Evolutionary conservation across 1,284 basidiomycete species (phyloP).

Genomic region (Bothia castanella): DNA sequence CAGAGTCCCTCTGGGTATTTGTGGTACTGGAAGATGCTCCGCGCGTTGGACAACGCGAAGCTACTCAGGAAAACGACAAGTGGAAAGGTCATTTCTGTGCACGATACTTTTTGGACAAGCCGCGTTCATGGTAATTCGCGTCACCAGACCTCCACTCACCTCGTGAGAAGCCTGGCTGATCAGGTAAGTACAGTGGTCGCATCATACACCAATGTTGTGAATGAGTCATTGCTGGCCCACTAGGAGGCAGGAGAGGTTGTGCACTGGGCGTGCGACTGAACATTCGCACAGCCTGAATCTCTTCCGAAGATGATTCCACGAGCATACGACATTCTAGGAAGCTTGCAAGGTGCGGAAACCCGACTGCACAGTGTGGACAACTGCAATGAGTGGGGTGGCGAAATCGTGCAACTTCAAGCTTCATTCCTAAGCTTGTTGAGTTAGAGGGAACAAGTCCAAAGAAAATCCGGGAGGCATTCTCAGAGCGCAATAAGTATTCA

Average conservation of each 20-base stretch:
- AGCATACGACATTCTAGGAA: too few relatives aligned
- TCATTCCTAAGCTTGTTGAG: too few relatives aligned
- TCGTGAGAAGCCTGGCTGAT: slow-evolving; percentile 38
- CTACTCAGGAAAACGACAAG: slow-evolving; percentile 28
- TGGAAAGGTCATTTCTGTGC: slow-evolving; percentile 24
- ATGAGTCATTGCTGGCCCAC: slow-evolving; percentile 26
- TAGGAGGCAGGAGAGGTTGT: slow-evolving; percentile 22
- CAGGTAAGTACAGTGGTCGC: slow-evolving; percentile 16
- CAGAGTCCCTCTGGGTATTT: slow-evolving; percentile 21
- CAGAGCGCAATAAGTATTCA: too few relatives aligned
- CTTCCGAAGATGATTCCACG: too few relatives aligned
- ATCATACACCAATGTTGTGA: slow-evolving; percentile 25
- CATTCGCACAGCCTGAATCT: too few relatives aligned
- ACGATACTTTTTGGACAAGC: slow-evolving; percentile 16
- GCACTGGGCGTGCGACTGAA: neutral
- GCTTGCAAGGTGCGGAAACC: too few relatives aligned
- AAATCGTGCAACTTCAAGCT: slow-evolving; percentile 12
- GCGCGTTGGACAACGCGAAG: slow-evolving; percentile 16
- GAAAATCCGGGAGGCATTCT: too few relatives aligned
- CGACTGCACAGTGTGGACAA: too few relatives aligned
- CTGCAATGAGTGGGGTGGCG: too few relatives aligned
- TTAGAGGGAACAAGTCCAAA: too few relatives aligned
- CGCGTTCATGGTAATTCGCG: neutral
- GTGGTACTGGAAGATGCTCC: slow-evolving; percentile 18
- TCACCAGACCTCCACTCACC: slow-evolving; percentile 9